These are phyloP conservation scores for Solanum pinnatisectum DNA, from an alignment of 257 asterid genomes.

Conservation along the genomic window DNA sequence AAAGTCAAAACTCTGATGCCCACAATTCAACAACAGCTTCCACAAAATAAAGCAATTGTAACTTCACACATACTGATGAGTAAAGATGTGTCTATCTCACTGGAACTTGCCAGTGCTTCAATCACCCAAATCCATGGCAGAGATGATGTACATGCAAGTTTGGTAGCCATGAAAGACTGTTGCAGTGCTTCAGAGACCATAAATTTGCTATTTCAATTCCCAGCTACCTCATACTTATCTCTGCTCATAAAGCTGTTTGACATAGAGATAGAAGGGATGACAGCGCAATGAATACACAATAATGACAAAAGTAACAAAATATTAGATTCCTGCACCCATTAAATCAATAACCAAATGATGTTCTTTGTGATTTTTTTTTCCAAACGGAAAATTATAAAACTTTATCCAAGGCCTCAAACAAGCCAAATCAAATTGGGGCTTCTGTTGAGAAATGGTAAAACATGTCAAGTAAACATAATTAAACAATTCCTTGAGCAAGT, in stretches of 20 bases:
- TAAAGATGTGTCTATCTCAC: conserved; percentile 28
- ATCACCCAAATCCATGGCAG: conserved; percentile 55
- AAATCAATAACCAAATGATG: neutral
- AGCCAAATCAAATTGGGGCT: neutral
- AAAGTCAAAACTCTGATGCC: neutral
- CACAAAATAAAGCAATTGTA: neutral
- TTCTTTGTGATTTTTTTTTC: neutral
- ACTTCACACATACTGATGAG: conserved; percentile 33
- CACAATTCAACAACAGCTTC: neutral
- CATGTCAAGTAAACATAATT: neutral
- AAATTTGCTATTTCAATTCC: neutral
- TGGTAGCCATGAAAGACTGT: conserved; percentile 27
- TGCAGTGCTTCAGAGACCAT: conserved; percentile 21
- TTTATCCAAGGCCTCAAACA: neutral
- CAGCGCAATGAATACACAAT: neutral
- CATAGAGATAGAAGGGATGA: neutral
- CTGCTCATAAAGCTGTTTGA: neutral
- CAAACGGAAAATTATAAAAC: neutral
- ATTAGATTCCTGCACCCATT: neutral
- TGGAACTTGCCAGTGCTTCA: conserved; percentile 40
- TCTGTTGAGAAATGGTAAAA: neutral
- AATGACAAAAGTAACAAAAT: neutral
- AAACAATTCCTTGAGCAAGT: neutral
- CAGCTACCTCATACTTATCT: neutral
- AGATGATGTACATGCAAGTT: conserved; percentile 14